Percentiles rank a stretch among this genome's conserved stretches.
phyloP scores from a whole-genome alignment of 1,284 basidiomycete genomes.

The Rhizopogon hawkerae region DNA sequence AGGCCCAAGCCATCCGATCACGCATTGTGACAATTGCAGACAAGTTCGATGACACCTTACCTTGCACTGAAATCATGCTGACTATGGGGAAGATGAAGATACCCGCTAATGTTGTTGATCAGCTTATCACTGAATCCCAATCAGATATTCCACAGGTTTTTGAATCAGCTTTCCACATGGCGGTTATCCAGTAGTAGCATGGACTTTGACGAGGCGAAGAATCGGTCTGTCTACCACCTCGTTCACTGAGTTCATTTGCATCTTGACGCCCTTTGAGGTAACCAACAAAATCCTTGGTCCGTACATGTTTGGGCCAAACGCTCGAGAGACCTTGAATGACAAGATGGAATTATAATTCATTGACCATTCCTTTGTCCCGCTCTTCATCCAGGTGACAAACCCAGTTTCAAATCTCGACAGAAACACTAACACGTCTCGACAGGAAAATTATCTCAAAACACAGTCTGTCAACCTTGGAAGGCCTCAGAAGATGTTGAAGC shows the following conservation, averaged over 20 bases:
- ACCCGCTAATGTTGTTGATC: slow-evolving; percentile 84
- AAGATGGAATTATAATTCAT: slow-evolving; percentile 98
- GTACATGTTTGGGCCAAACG: slow-evolving; percentile 79
- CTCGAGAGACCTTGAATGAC: slow-evolving; percentile 75
- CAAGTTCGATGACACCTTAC: background rate
- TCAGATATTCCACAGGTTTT: slow-evolving; percentile 91
- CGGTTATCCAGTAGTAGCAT: slow-evolving; percentile 70
- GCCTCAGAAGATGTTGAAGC: slow-evolving; percentile 58
- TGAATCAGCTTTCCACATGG: slow-evolving; percentile 99
- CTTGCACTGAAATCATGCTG: background rate
- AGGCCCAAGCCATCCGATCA: too few species aligned
- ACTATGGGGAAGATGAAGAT: slow-evolving; percentile 86
- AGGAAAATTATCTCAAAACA: slow-evolving; percentile 91
- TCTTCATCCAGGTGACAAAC: slow-evolving; percentile 81
- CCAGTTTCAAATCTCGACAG: slow-evolving; percentile 1
- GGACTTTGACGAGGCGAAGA: slow-evolving; percentile 87
- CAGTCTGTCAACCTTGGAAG: slow-evolving; percentile 63
- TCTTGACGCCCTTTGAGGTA: slow-evolving; percentile 87
- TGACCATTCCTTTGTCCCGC: slow-evolving; percentile 86
- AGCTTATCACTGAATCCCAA: slow-evolving; percentile 81
- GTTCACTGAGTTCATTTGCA: slow-evolving; percentile 18
- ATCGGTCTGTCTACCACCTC: slow-evolving; percentile 50
- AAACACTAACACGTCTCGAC: slow-evolving; percentile 5
- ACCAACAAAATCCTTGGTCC: slow-evolving; percentile 82
- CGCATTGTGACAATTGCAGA: too few species aligned